Percentiles rank a stretch among this genome's conserved stretches.
These are phyloP conservation scores for Tephrocybe sp. DNA, from an alignment of 768 basidiomycete species.

Conservation along the genomic window DNA sequence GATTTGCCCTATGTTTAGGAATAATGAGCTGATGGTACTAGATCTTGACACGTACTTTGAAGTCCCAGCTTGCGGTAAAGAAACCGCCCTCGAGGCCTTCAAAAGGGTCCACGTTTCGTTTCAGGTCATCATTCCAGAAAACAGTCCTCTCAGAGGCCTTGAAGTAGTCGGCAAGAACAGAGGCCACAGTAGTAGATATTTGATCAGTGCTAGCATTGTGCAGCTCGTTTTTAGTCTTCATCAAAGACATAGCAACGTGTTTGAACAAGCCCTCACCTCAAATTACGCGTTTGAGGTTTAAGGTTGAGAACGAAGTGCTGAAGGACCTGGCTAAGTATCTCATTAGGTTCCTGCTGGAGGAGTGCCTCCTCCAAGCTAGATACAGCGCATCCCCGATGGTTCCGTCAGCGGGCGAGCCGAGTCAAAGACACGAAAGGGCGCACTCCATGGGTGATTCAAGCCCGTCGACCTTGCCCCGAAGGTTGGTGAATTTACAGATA, in stretches of 20 bases:
- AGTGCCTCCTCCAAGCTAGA: slow-evolving; percentile 79
- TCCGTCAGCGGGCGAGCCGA: slow-evolving; percentile 19
- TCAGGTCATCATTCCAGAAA: slow-evolving; percentile 76
- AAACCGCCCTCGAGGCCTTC: slow-evolving; percentile 65
- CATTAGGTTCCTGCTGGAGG: slow-evolving; percentile 68
- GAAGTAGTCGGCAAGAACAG: slow-evolving; percentile 70
- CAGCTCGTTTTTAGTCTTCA: slow-evolving; percentile 32
- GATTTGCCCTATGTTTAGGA: slow-evolving; percentile 17
- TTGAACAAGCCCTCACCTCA: slow-evolving; percentile 62
- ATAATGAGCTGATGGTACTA: slow-evolving; percentile 10
- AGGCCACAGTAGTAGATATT: slow-evolving; percentile 73
- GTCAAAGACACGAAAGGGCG: slow-evolving; percentile 35
- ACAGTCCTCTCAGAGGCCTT: slow-evolving; percentile 73
- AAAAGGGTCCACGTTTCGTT: slow-evolving; percentile 75
- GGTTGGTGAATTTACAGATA: slow-evolving; percentile 77
- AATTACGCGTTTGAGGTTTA: slow-evolving; percentile 86
- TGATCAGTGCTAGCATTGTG: slow-evolving; percentile 65
- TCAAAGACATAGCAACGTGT: slow-evolving; percentile 26
- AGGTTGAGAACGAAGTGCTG: slow-evolving; percentile 79
- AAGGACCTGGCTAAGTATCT: slow-evolving; percentile 72
- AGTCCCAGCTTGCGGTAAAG: slow-evolving; percentile 78
- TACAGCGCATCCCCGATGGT: slow-evolving; percentile 29
- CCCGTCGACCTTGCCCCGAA: slow-evolving; percentile 76
- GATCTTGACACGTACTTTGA: slow-evolving; percentile 58
- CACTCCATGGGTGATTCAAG: slow-evolving; percentile 84